Conservation (phyloP, 208 protist genomes). For the Leishmania lainsoni region DNA sequence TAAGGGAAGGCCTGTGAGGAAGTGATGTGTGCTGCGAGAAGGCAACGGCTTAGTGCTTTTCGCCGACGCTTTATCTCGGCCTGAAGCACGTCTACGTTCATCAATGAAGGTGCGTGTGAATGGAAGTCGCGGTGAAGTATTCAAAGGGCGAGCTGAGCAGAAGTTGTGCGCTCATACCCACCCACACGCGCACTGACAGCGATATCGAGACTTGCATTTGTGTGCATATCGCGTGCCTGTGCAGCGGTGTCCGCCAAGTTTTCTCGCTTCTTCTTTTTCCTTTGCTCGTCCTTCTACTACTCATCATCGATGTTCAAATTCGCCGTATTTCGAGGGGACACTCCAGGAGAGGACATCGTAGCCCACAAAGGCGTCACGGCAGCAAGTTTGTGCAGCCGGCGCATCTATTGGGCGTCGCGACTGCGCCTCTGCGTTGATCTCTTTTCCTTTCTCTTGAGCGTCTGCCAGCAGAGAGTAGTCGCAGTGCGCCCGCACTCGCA, state of each 20-base stretch:
- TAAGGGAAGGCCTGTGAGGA: background rate
- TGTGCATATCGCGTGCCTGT: background rate
- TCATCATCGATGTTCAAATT: slow-evolving; percentile 2
- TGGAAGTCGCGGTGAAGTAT: background rate
- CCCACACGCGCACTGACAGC: background rate
- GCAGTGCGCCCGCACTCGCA: no score
- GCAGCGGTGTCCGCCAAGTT: background rate
- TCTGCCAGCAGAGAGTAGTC: background rate
- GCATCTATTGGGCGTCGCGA: background rate
- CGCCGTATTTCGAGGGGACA: background rate
- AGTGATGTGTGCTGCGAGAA: background rate
- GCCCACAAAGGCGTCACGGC: background rate
- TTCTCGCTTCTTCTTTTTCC: background rate
- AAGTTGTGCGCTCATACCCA: background rate
- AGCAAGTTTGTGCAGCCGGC: background rate
- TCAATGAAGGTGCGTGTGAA: background rate
- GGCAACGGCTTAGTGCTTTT: background rate
- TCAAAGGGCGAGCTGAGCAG: background rate
- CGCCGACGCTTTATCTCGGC: background rate
- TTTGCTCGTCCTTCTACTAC: background rate
- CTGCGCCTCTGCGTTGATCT: background rate
- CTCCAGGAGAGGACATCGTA: background rate
- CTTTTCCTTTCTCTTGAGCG: background rate
- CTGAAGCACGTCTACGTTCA: background rate
- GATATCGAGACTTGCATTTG: background rate